Evolutionary conservation across 768 basidiomycete genomes (phyloP), one percentile per base, ranked within the genome.

Genomic region (Lanmaoa pseudosensibilis): DNA sequence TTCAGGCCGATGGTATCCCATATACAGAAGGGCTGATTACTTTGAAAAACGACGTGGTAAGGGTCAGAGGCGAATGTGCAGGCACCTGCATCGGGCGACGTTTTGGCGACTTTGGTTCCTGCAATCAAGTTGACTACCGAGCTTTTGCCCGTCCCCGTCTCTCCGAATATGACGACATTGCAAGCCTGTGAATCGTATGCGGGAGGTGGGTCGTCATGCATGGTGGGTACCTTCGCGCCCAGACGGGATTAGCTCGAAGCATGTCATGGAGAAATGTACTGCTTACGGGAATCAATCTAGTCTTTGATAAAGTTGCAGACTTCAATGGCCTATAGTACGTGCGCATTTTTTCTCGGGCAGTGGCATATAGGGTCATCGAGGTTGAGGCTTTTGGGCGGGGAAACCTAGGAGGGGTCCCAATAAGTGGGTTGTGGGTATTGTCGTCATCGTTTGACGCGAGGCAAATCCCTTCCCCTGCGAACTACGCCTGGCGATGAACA

Each of bases 121-220:
- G 64, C 64, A 25, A 79, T 61, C 69, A 79, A 60, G 61, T 78
- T 79, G 58, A 78, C 62, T 32, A 78, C 64, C 2, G 75, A 75
- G 54, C 78, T 79, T 55, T 79, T 79, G 2, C 73, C 73, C 8
- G 47, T 38, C 16, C 68, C 68, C 11, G 68, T 59, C 48, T 69
- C 68, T 23, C 69, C 68, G 13, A 69, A 71, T 46, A 69, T 58
- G 43, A 69, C 36, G 49, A 71, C 62, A 27, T 69, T 69, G 46
- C 39, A 52, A 7, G 56, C 52, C 8, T 52, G 56, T 5, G 59
- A 54, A 41, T 65, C 46, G 30, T 64, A 67, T 34, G 55, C 25
- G 25, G 62, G 59, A 0, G 67, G 67, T 34, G 54, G 39, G 19
- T 50, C 43, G 8, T 13, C 25, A 45, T 21, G 39, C 27, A 40